These are phyloP conservation scores for Fusarium marasasianum DNA, from an alignment of 2,329 filamentous ascomycete species.

Conservation along the genomic window DNA sequence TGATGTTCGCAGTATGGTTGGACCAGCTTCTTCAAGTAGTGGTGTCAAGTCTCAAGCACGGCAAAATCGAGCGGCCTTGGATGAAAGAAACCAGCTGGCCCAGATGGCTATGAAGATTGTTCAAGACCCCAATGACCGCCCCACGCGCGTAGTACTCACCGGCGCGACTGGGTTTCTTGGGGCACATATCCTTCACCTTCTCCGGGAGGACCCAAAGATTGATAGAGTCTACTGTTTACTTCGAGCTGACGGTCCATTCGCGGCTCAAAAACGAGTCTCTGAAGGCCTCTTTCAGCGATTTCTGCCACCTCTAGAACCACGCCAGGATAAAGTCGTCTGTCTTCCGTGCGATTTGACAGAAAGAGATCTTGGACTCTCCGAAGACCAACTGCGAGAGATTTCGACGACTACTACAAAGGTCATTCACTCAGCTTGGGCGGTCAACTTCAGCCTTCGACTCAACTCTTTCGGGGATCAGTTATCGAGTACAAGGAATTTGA, in stretches of 20 bases:
- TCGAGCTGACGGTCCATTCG: slow-evolving; percentile 24
- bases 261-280: slow-evolving; percentile 20
- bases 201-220: background rate
- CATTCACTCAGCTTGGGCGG: slow-evolving; percentile 64
- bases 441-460: slow-evolving; percentile 65
- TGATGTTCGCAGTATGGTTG: fast-evolving
- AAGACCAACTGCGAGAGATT: background rate
- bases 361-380: slow-evolving; percentile 2
- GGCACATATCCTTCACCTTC: slow-evolving; percentile 57
- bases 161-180: slow-evolving; percentile 74
- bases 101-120: background rate
- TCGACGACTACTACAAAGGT: slow-evolving; percentile 29
- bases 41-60: background rate
- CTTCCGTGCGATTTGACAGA: slow-evolving; percentile 20
- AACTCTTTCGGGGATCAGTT: slow-evolving; percentile 61
- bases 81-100: background rate
- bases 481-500: slow-evolving; percentile 54
- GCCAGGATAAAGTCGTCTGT: slow-evolving; percentile 20
- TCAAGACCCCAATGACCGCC: background rate
- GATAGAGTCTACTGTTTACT: slow-evolving; percentile 54
- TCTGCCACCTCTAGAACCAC: background rate
- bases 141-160: slow-evolving; percentile 57
- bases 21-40: background rate
- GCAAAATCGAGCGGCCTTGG: background rate
- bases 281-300: slow-evolving; percentile 5